phyloP scores from a whole-genome alignment of 2,329 filamentous ascomycete genomes.

The Fusarium torulosum region DNA sequence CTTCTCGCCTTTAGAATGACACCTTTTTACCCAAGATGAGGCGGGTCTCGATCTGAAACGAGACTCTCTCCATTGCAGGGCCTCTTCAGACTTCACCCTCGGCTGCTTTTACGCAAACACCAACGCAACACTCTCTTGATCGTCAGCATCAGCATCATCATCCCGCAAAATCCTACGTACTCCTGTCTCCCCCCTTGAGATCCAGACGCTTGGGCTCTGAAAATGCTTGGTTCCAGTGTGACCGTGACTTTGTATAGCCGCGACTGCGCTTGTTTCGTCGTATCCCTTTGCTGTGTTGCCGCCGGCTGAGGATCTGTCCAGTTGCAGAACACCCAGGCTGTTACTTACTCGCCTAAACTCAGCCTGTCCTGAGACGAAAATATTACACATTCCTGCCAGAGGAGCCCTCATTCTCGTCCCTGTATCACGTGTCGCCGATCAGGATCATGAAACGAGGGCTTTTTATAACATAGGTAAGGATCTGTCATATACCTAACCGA shows the following conservation, averaged over 20 bases:
- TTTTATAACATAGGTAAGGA: conserved; percentile 24
- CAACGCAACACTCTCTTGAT: neutral
- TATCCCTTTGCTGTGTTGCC: conserved; percentile 18
- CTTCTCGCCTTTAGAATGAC: conserved; percentile 14
- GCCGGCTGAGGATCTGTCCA: conserved; percentile 11
- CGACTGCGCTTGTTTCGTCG: conserved; percentile 44
- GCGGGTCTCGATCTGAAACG: conserved; percentile 44
- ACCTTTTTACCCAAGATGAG: conserved; percentile 14
- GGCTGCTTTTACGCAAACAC: conserved; percentile 13
- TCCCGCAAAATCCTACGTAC: conserved; percentile 22
- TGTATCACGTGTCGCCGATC: conserved; percentile 24
- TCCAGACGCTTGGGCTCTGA: conserved; percentile 2
- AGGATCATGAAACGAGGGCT: conserved; percentile 19
- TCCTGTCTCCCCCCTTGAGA: conserved; percentile 19
- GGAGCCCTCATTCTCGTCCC: conserved; percentile 5
- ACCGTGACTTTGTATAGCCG: conserved; percentile 16
- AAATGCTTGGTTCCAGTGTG: neutral
- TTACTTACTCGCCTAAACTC: conserved; percentile 21
- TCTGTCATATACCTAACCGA: conserved; percentile 23
- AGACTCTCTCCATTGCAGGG: conserved; percentile 33
- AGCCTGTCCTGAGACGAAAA: conserved; percentile 21
- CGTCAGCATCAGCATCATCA: conserved; percentile 8
- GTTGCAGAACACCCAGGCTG: conserved; percentile 10
- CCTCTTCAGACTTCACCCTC: conserved; percentile 27
- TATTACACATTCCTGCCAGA: conserved; percentile 4